Evolutionary conservation across 306 rosid species (phyloP), one percentile per base, ranked within the genome.

Genomic region (Glycine tomentella): DNA sequence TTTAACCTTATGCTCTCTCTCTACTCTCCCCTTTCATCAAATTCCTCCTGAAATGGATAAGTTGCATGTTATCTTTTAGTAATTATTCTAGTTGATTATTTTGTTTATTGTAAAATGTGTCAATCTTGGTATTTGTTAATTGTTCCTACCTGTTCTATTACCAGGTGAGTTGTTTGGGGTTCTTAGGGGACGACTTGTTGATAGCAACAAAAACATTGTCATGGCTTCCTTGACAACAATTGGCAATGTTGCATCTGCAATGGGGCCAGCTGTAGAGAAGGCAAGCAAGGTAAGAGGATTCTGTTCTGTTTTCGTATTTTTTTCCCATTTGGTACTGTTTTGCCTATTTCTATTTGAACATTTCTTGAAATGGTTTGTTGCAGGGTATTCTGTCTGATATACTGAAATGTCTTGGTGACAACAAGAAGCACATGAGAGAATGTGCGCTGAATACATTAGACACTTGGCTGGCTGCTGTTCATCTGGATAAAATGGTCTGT

Each of bases 341-440:
- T 63, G 38, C 81, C 59, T 52, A 69, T 81, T 81, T n/a, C 79
- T 49, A 59, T 57, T 38, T 78, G 33, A 44, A 15, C 65, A 25
- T 76, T 82, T 11, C 42, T 20, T 69, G 20, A 71, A 79, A 69
- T 80, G 66, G 58, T 84, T 72, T 73, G 20, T 79, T 84, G 77
- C 90, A 96, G 99, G 99, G 99, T 49, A 79, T 93, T 88, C 83
- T 96, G 44, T 84, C 91, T 14, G 99, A 96, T 84, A 78, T 92
- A 65, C 82, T 96, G 87, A 93, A 92, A 87, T 96, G 98, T 85
- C 88, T 96, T 25, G 91, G 98, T 46, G 99, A 96, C 91, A 96
- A 96, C 85, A 96, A 96, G 89, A 96, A 96, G 82, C 99, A 96
- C 85, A 96, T 93, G 98, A 89, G 99, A 85, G 99, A 96, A 91